These are phyloP conservation scores for Suillus weaverae DNA, from an alignment of 768 basidiomycete species.

Conservation along the genomic window DNA sequence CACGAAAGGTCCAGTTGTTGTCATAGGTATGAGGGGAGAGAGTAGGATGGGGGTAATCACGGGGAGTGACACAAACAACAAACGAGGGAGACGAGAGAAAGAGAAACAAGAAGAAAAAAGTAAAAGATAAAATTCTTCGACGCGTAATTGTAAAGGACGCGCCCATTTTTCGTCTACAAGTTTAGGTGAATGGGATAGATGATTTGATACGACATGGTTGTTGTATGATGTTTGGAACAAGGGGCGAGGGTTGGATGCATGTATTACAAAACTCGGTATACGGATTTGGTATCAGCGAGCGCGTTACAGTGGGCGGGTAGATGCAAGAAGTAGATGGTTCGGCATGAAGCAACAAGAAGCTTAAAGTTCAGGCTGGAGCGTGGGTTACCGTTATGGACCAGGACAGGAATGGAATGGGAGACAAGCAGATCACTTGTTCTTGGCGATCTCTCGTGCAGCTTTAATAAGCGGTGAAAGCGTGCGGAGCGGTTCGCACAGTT, in stretches of 20 bases:
- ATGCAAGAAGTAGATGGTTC: conserved; percentile 23
- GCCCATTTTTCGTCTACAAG: conserved; percentile 4
- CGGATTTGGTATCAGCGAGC: conserved; percentile 8
- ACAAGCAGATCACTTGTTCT: conserved; percentile 42
- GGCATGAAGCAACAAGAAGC: conserved; percentile 11
- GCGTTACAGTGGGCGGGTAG: conserved; percentile 10
- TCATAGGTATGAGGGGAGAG: background rate
- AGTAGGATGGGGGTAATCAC: background rate
- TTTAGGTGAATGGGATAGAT: background rate
- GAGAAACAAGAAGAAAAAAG: background rate
- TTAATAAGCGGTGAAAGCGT: conserved; percentile 90
- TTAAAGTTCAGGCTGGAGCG: background rate
- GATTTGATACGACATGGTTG: conserved; percentile 1
- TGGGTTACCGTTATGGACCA: background rate
- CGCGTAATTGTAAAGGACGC: background rate
- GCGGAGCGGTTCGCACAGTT: conserved; percentile 79
- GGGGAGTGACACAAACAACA: background rate
- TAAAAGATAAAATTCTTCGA: background rate
- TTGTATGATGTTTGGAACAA: background rate
- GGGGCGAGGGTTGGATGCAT: conserved; percentile 6
- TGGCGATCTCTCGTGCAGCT: conserved; percentile 84
- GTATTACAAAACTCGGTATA: conserved; percentile 10
- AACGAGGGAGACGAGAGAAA: background rate
- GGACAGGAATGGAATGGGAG: background rate
- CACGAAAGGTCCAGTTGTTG: background rate